Evolutionary conservation across 31 red algal genomes (phyloP).

Genomic region (Odonthalia washingtoniensis): DNA sequence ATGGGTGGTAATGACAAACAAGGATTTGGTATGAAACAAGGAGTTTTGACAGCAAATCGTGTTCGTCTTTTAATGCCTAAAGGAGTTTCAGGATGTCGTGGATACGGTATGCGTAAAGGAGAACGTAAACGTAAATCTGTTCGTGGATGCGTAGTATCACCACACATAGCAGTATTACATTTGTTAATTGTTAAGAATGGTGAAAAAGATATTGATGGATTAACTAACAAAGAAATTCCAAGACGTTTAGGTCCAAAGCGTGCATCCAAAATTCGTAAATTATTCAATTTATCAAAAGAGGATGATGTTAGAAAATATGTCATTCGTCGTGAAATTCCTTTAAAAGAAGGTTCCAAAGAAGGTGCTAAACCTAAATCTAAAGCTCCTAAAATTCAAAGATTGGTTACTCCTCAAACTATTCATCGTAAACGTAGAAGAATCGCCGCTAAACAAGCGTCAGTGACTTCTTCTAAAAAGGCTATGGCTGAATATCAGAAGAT

Average conservation of each 20-base stretch:
- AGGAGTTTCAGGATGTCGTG: slow-evolving; percentile 87
- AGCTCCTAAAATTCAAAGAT: slow-evolving; percentile 99
- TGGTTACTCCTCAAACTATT: slow-evolving; percentile 92
- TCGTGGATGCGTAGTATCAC: slow-evolving; percentile 97
- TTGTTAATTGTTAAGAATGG: slow-evolving; percentile 93
- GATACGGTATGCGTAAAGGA: slow-evolving; percentile 95
- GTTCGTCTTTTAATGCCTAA: slow-evolving; percentile 94
- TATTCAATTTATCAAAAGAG: slow-evolving; percentile 97
- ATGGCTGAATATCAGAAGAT: slow-evolving; percentile 97
- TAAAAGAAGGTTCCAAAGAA: slow-evolving; percentile 86
- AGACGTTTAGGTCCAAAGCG: slow-evolving; percentile 99
- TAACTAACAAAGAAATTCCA: slow-evolving; percentile 88
- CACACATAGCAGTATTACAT: slow-evolving; percentile 92
- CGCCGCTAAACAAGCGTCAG: slow-evolving; percentile 64
- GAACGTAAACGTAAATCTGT: slow-evolving; percentile 98
- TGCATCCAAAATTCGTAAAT: slow-evolving; percentile 96
- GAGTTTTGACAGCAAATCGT: slow-evolving; percentile 94
- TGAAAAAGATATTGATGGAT: slow-evolving; percentile 75
- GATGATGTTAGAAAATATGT: slow-evolving; percentile 99
- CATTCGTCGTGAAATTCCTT: slow-evolving; percentile 92
- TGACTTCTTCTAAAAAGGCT: slow-evolving; percentile 63
- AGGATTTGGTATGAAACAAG: slow-evolving; percentile 98
- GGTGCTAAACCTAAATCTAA: slow-evolving; percentile 96
- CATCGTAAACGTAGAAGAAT: slow-evolving; percentile 93
- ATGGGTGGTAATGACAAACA: slow-evolving; percentile 99